These are phyloP conservation scores for Chytriomyces hyalinus DNA, from an alignment of 192 early-diverging fungal species.

Conservation along the genomic window DNA sequence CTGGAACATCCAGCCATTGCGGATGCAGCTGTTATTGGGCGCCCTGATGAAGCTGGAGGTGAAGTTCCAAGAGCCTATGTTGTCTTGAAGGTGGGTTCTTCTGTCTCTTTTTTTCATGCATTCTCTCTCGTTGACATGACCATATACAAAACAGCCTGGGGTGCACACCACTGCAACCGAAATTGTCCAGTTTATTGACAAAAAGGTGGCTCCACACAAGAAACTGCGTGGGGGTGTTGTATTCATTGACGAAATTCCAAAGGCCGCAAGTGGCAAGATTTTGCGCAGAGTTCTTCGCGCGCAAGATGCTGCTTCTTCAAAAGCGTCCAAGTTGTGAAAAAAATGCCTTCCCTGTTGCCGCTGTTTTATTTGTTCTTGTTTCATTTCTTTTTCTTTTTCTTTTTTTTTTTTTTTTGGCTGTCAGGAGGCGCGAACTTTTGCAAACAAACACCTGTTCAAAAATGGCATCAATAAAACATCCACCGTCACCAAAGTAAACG, in stretches of 20 bases:
- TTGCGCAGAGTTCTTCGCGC: constrained; percentile 72
- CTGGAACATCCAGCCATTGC: constrained; percentile 71
- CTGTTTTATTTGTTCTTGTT: no score
- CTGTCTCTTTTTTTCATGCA: background rate
- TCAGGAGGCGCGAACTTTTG: no score
- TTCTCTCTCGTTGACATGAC: constrained; percentile 31
- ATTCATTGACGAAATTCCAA: constrained; percentile 75
- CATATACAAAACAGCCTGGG: constrained; percentile 47
- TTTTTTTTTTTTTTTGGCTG: no score
- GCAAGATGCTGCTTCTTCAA: constrained; percentile 55
- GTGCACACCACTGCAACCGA: constrained; percentile 50
- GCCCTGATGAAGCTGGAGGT: constrained; percentile 46
- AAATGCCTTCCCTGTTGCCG: no score
- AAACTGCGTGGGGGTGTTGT: constrained; percentile 76
- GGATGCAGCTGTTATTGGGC: constrained; percentile 55
- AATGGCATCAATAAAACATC: no score
- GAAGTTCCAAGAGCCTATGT: constrained; percentile 84
- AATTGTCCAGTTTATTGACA: constrained; percentile 60
- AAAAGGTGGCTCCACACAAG: constrained; percentile 77
- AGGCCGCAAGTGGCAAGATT: constrained; percentile 84
- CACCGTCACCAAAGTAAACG: no score
- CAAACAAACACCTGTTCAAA: no score
- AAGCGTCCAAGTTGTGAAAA: constrained; percentile 3
- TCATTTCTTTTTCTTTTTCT: no score
- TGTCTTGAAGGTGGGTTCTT: constrained; percentile 55